These are phyloP conservation scores for Trypanosoma grayi DNA, from an alignment of 208 protist species.

Conservation along the genomic window DNA sequence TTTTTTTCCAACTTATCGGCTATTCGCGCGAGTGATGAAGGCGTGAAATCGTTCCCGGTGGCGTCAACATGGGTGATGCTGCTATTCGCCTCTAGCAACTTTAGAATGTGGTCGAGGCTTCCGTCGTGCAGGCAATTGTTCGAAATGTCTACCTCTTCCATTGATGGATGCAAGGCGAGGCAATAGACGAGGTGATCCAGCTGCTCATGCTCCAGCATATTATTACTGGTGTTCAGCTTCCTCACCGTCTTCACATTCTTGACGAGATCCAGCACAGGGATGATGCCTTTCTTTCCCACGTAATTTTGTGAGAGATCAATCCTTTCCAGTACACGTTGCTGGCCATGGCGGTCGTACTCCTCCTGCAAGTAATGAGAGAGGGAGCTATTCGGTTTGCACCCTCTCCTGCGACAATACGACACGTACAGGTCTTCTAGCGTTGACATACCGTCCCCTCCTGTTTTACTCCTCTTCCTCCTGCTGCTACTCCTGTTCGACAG, in stretches of 20 bases:
- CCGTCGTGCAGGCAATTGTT: constrained; percentile 67
- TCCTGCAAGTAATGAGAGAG: constrained; percentile 52
- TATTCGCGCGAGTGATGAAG: constrained; percentile 30
- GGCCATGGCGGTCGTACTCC: constrained; percentile 30
- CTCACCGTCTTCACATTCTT: constrained; percentile 75
- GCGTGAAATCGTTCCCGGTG: constrained; percentile 52
- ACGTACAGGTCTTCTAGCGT: constrained; percentile 76
- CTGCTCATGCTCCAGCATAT: constrained; percentile 63
- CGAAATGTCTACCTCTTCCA: constrained; percentile 43
- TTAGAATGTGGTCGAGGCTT: constrained; percentile 54
- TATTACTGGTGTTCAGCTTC: constrained; percentile 73
- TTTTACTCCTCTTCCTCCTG: neutral
- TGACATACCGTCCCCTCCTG: constrained; percentile 30
- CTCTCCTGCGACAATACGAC: constrained; percentile 78
- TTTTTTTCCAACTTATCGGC: constrained; percentile 27
- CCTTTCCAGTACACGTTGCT: constrained; percentile 30
- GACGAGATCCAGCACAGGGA: constrained; percentile 78
- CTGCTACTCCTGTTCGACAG: constrained; percentile 1
- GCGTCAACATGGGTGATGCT: constrained; percentile 46
- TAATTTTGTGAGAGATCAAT: constrained; percentile 83
- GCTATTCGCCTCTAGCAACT: constrained; percentile 57
- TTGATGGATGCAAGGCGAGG: constrained; percentile 69
- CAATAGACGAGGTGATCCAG: constrained; percentile 80
- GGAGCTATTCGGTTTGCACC: constrained; percentile 67
- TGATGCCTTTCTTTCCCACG: constrained; percentile 73